phyloP scores from a whole-genome alignment of 2,329 filamentous ascomycete genomes.

The Xylaria sp. region DNA sequence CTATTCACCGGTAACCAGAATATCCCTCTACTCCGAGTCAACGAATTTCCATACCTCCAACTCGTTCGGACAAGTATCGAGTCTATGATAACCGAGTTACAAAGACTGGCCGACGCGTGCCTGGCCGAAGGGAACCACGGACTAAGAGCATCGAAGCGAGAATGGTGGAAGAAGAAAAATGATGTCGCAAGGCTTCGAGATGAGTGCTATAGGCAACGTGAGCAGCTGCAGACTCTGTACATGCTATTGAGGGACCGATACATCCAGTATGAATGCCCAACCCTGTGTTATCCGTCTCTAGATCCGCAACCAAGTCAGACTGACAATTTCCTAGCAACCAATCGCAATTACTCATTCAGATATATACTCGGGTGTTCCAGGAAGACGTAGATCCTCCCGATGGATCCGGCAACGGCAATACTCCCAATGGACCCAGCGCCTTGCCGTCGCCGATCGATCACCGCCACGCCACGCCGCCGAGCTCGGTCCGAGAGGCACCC shows the following conservation, averaged over 20 bases:
- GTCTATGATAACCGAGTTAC: background rate
- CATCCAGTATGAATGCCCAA: slow-evolving; percentile 6
- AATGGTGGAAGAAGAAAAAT: slow-evolving; percentile 21
- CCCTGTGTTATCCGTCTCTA: background rate
- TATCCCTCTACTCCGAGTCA: background rate
- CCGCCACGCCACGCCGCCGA: too few relatives aligned
- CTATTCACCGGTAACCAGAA: slow-evolving; percentile 22
- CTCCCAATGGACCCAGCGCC: background rate
- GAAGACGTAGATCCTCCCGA: background rate
- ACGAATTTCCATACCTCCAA: slow-evolving; percentile 22
- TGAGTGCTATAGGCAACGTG: slow-evolving; percentile 3
- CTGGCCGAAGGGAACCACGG: background rate
- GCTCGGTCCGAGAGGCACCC: background rate
- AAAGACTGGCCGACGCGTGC: slow-evolving; percentile 10
- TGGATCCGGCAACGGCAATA: too few relatives aligned
- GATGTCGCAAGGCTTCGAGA: slow-evolving; percentile 11
- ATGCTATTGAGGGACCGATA: slow-evolving; percentile 2
- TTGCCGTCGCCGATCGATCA: background rate
- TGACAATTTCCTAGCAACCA: slow-evolving; percentile 12
- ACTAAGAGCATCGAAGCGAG: slow-evolving; percentile 8
- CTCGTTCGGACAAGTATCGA: slow-evolving; percentile 9
- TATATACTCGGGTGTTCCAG: slow-evolving; percentile 10
- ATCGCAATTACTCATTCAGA: slow-evolving; percentile 7
- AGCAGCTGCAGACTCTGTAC: slow-evolving; percentile 1
- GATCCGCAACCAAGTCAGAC: background rate